Base-by-base conservation (phyloP, 1,284 basidiomycete genomes). In the Somion occarium region DNA sequence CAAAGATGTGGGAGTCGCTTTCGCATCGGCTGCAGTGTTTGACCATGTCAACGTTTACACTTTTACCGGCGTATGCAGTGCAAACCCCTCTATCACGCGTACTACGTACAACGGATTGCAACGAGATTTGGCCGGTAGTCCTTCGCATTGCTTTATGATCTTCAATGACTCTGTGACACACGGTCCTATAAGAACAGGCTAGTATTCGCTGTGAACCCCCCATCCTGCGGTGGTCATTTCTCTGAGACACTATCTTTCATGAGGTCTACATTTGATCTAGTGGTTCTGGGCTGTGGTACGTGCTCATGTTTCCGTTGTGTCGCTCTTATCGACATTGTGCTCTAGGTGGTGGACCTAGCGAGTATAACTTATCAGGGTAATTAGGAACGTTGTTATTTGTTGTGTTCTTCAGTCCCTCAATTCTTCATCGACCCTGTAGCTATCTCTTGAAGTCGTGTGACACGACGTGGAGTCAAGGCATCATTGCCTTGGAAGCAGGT, bases 401-500 rank as follows among this genome's bases (percentile, higher is more conserved):
- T n/a, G n/a, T n/a, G n/a, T n/a, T n/a, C n/a, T n/a, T n/a, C n/a
- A n/a, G n/a, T n/a, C n/a, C n/a, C n/a, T n/a, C n/a, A n/a, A n/a
- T n/a, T n/a, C n/a, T n/a, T n/a, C n/a, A n/a, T n/a, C n/a, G n/a
- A n/a, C n/a, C n/a, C 46, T 47, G 51, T 62, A 91, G 88, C 24
- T 91, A 90, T 70, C 69, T 91, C 52, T 64, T 90, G 59, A 91
- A 91, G 63, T 73, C 79, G 15, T 69, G 66, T 57, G 68, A 73
- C 48, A 63, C 72, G 12, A 58, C 70, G 22, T 91, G 88, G 88
- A 69, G 76, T 54, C 82, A 85, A 45, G 87, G 87, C 1, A 78
- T 84, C 34, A 56, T 91, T 18, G 85, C 82, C 4, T 63, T 91
- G 48, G 88, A 91, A 69, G 88, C 86, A 62, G 88, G 87, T 84